Base-by-base conservation (phyloP, 768 basidiomycete species). In the Pisolithus microcarpus region DNA sequence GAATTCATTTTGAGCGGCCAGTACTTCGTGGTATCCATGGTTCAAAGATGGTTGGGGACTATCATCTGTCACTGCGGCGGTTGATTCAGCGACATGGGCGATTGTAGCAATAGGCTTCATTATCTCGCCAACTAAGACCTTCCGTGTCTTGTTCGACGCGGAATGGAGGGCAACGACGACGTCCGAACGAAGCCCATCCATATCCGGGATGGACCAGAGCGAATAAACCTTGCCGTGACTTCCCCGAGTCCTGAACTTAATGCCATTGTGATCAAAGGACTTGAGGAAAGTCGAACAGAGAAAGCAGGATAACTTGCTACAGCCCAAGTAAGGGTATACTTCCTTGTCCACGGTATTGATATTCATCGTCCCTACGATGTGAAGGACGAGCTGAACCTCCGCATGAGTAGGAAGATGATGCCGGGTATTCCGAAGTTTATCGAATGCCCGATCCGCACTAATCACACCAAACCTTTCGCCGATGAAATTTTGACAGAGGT, bases 291-390 rank as follows among this genome's bases (percentile, higher is more conserved):
- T 11, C 16, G 38, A n/a, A 18, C 48, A 49, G 8, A 49, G 48
- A 38, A 49, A 49, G 23, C 48, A 49, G 16, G 37, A 39, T 16
- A 49, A 31, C 26, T 42, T 49, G 38, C 48, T 49, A 16, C 48
- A 49, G 31, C 48, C 48, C 7, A 49, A 30, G 30, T 49, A 49
- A 0, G 48, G 48, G n/a, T 28, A 42, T 2, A 49, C 23, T 15
- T 49, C 48, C 19, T 31, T 39, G 19, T 30, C n/a, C 38, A 38
- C 18, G 26, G 18, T 38, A 1, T 39, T 24, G 8, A 39, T 11
- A 10, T 31, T 18, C 15, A 18, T 49, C 4, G 48, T 39, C 23
- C 18, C 28, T 18, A 26, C 26, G 28, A 49, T 7, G 9, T 49
- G 38, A 24, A 49, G 38, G n/a, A 49, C 30, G 38, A 49, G 37